These are phyloP conservation scores for Phytopythium ostracodes DNA, from an alignment of 352 stramenopile genomes.

Conservation along the genomic window DNA sequence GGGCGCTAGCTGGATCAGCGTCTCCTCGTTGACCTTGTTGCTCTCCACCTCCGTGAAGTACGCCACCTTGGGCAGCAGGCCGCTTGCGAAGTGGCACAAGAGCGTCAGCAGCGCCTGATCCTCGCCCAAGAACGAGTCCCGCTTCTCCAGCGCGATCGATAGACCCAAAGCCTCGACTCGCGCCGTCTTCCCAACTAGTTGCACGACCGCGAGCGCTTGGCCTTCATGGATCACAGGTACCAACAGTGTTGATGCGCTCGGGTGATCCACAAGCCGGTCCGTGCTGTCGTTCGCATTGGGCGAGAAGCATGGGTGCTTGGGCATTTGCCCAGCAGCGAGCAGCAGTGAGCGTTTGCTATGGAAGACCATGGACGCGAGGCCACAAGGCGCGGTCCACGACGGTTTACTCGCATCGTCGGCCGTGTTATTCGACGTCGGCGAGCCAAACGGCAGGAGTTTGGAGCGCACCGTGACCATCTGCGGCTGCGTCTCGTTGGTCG, in stretches of 20 bases:
- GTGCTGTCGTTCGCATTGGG: slow-evolving; percentile 45
- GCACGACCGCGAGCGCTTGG: slow-evolving; percentile 43
- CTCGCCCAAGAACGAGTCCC: slow-evolving; percentile 51
- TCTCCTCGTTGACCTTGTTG: slow-evolving; percentile 82
- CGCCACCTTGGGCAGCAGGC: slow-evolving; percentile 60
- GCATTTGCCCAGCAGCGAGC: slow-evolving; percentile 41
- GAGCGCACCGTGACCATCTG: slow-evolving; percentile 40
- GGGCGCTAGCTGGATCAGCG: slow-evolving; percentile 59
- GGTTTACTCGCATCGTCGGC: neutral
- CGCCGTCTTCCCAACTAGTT: slow-evolving; percentile 60
- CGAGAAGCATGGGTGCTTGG: slow-evolving; percentile 47
- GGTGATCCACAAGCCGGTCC: slow-evolving; percentile 50
- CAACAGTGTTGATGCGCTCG: slow-evolving; percentile 55
- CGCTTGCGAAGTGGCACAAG: slow-evolving; percentile 56
- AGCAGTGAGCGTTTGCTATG: slow-evolving; percentile 65
- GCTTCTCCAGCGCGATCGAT: slow-evolving; percentile 54
- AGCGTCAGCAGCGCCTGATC: slow-evolving; percentile 50
- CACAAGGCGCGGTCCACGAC: slow-evolving; percentile 23
- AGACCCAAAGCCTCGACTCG: slow-evolving; percentile 57
- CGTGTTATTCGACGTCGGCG: neutral
- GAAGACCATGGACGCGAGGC: slow-evolving; percentile 61
- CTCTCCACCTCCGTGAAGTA: slow-evolving; percentile 80
- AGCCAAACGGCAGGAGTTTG: slow-evolving; percentile 27
- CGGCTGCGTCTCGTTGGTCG: slow-evolving; percentile 2
- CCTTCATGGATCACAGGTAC: slow-evolving; percentile 42